Base-by-base conservation (phyloP, 2,329 filamentous ascomycete species). In the Aspergillus tubingensis region DNA sequence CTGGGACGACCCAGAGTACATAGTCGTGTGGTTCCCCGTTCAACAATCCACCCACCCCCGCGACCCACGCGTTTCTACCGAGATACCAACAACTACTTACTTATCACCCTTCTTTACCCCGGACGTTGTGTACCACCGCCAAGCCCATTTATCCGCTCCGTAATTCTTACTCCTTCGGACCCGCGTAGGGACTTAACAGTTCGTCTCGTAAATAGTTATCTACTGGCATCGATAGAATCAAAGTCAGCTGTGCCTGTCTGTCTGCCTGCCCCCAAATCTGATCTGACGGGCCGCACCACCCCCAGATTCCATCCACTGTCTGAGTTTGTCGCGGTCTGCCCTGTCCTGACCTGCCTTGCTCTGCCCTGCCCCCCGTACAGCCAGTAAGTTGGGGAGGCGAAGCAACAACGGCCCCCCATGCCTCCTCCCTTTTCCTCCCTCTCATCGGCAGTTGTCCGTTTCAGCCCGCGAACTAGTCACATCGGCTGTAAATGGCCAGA, bases 31-130 rank as follows among this genome's bases (percentile, higher is more conserved):
- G 61, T 36, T 57, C 36, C 54, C 52, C 55, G 51, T 57, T 57
- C 56, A 30, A 39, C 49, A 36, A 36, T 49, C 41, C 27, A 30
- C 27, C 39, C 25, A 27, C 7, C 50, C 51, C 54, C 48, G 48
- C 57, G 59, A 61, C 54, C 54, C 54, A 58, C 58, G 44, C 44
- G 51, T 60, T 10, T 51, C 41, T 38, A 53, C 32, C 58, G 21
- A 50, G 50, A 27, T 36, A 41, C 17, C 15, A 43, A 21, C 17
- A 7, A 25, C 1, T 27, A 27, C 25, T 27, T 27, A 27, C 25
- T 27, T 27, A 36, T 27, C 21, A 38, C 48, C 21, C 27, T 19
- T 39, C 8, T 38, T 25, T 19, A 52, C 30, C 50, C 50, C 32
- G 32, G 32, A 36, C 32, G 32, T 36, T 36, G 32, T 36, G 32